Percentiles rank a stretch among this genome's conserved stretches.
Conservation (phyloP, 345 rosid genomes). For the Salix arbutifolia region DNA sequence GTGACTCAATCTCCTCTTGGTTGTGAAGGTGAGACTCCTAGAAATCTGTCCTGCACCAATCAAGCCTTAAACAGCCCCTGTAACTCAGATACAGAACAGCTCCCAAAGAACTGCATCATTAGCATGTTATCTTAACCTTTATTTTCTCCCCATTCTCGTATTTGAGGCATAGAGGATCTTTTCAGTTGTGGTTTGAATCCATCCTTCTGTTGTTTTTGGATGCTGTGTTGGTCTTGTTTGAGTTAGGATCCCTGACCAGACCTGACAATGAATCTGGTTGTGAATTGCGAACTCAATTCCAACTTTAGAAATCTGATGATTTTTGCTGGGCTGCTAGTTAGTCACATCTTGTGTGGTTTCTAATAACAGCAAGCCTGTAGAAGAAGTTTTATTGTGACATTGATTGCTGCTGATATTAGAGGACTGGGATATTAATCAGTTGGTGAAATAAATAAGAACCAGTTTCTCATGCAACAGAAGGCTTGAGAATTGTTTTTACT, state of each 20-base stretch:
- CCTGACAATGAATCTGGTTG: neutral
- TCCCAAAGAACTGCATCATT: too few species aligned
- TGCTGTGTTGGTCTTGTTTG: neutral
- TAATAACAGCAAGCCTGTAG: neutral
- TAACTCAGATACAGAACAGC: too few species aligned
- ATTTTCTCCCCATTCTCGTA: neutral
- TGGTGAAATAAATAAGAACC: neutral
- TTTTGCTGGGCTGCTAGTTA: neutral
- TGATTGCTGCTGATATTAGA: neutral
- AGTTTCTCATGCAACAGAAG: neutral
- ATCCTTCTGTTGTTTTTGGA: neutral
- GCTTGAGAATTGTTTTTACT: neutral
- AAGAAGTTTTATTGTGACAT: neutral
- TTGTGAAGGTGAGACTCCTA: too few species aligned
- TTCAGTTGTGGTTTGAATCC: neutral
- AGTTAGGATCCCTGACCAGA: neutral
- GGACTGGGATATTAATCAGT: neutral
- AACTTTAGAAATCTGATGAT: neutral
- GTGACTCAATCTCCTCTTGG: too few species aligned
- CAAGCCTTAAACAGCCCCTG: too few species aligned
- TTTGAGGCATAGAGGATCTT: neutral
- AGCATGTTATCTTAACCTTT: neutral
- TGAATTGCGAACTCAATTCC: neutral
- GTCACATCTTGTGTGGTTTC: neutral
- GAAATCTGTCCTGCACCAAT: too few species aligned